These are phyloP conservation scores for Thalassiosira livingstoniorum DNA, from an alignment of 352 stramenopile species.

Conservation along the genomic window DNA sequence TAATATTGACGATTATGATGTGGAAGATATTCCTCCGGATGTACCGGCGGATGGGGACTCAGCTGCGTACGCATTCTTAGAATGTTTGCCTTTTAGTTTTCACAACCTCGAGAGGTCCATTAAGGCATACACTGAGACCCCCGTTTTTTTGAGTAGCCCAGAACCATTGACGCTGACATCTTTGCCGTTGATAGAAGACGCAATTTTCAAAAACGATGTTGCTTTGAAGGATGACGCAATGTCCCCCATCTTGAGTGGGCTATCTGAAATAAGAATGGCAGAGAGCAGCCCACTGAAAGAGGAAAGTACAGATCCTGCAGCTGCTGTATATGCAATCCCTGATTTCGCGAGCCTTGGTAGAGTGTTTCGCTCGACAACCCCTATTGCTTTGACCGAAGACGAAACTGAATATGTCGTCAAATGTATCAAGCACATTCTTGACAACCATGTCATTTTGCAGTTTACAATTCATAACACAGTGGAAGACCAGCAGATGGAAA, in stretches of 20 bases:
- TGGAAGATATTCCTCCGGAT: slow-evolving; percentile 72
- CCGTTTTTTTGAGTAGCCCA: slow-evolving; percentile 61
- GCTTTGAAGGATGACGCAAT: not conserved
- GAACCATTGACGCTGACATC: slow-evolving; percentile 72
- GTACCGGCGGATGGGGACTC: slow-evolving; percentile 67
- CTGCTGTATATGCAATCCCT: slow-evolving; percentile 96
- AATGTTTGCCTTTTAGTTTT: slow-evolving; percentile 82
- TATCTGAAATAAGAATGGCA: slow-evolving; percentile 4
- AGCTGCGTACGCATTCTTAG: slow-evolving; percentile 78
- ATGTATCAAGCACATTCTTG: slow-evolving; percentile 97
- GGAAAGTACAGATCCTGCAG: slow-evolving; percentile 79
- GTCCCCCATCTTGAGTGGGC: not conserved
- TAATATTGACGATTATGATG: slow-evolving; percentile 23
- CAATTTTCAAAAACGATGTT: slow-evolving; percentile 27
- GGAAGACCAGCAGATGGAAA: slow-evolving; percentile 95
- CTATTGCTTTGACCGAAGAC: slow-evolving; percentile 93
- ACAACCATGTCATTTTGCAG: slow-evolving; percentile 95
- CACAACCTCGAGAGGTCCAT: slow-evolving; percentile 80
- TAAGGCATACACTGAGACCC: slow-evolving; percentile 72
- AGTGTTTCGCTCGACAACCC: slow-evolving; percentile 92
- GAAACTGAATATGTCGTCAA: slow-evolving; percentile 98
- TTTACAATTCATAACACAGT: slow-evolving; percentile 99
- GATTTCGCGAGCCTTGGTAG: slow-evolving; percentile 93
- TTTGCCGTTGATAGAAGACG: slow-evolving; percentile 82
- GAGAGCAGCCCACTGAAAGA: not conserved